Base-by-base conservation (phyloP, 768 basidiomycete species). In the Boletus reticuloceps region DNA sequence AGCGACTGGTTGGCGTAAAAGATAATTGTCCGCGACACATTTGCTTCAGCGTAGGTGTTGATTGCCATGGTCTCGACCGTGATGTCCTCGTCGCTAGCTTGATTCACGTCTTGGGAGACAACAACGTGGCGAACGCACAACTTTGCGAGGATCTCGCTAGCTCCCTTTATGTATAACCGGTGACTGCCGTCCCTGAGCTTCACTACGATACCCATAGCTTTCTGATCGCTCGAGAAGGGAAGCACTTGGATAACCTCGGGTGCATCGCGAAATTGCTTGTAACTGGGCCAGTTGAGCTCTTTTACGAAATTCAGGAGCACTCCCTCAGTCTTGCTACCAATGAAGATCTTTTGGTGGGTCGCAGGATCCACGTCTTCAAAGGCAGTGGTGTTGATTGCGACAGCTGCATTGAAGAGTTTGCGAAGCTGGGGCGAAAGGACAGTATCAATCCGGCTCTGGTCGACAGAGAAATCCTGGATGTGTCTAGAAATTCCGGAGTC, bases 1-100 rank as follows among this genome's bases (percentile, higher is more conserved):
- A 98, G 84, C 13, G 86, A 89, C 75, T 98, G 96, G 71, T 95
- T 95, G 64, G 95, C 95, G 70, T 99, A 98, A 73, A 97, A 96
- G 61, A 96, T 95, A 72, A 95, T 98, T 14, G 96, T 98, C 44
- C 91, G 82, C 27, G 80, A 82, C 68, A 98, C 92, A 67, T 98
- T 98, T 65, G 89, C 87, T 55, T 78, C 77, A 14, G 86, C 84
- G 17, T 85, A 74, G 11, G 81, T 75, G 62, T 84, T 84, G 54
- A 97, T 92, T 1, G 70, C 70, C 54, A 68, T 73, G 3, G 82
- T 84, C 66, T 86, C 79, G 42, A 95, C 70, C 31, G 69, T 61
- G 4, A 61, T 57, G 32, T 63, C 58, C 41, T 69, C 53, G 27
- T 64, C 59, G 22, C 41, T 48, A 8, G 54, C 49, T 17, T 63